These are phyloP conservation scores for Penicillium malachiteum DNA, from an alignment of 495 filamentous ascomycete genomes.

Conservation along the genomic window DNA sequence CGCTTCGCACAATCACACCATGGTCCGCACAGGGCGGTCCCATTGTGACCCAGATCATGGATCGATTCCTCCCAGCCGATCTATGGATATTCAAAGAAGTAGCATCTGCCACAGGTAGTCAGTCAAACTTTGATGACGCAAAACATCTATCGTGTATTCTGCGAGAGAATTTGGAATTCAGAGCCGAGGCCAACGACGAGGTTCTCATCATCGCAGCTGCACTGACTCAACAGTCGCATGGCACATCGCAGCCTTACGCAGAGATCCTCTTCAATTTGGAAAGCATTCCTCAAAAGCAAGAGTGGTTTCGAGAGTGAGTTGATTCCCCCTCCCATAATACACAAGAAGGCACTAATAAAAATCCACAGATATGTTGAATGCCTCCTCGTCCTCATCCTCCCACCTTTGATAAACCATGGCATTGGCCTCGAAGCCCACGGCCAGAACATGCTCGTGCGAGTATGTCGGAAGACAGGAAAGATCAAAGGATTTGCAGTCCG, in stretches of 20 bases:
- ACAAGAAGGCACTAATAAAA: background rate
- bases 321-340: background rate
- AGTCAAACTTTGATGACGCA: slow-evolving; percentile 18
- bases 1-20: slow-evolving; percentile 25
- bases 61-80: slow-evolving; percentile 14
- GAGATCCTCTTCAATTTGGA: slow-evolving; percentile 14
- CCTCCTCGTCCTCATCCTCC: slow-evolving; percentile 14
- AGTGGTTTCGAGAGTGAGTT: slow-evolving; percentile 12
- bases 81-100: slow-evolving; percentile 24
- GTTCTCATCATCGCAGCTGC: slow-evolving; percentile 14
- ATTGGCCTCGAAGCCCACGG: slow-evolving; percentile 24
- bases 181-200: slow-evolving; percentile 15
- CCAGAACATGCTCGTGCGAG: slow-evolving; percentile 21
- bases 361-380: slow-evolving; percentile 8
- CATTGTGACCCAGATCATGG: slow-evolving; percentile 9
- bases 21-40: slow-evolving; percentile 16
- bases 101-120: slow-evolving; percentile 16
- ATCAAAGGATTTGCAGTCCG: slow-evolving; percentile 24
- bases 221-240: slow-evolving; percentile 6
- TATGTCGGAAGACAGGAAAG: slow-evolving; percentile 10
- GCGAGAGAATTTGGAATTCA: slow-evolving; percentile 13
- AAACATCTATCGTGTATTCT: slow-evolving; percentile 23
- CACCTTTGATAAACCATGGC: slow-evolving; percentile 17
- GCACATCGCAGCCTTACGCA: slow-evolving; percentile 5
- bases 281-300: slow-evolving; percentile 8